Base-by-base conservation (phyloP, 768 basidiomycete genomes). In the Boletus rubescentipes region DNA sequence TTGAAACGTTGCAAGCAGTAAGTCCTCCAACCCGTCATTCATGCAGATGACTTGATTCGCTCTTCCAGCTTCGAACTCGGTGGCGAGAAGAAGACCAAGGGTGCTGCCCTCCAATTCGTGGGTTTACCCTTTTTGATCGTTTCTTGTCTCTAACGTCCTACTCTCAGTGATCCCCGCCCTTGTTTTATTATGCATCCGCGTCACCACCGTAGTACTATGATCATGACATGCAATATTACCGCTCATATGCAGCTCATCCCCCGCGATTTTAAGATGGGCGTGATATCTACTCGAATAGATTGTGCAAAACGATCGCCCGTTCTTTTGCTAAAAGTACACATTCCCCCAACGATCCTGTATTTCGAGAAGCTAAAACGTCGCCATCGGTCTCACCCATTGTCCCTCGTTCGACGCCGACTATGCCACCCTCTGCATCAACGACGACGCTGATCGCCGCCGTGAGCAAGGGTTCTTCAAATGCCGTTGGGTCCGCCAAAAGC, bases 1-100 rank as follows among this genome's bases (percentile, higher is more conserved):
- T 81, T 99, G 72, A 99, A 99, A 81, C 94, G 97, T 64, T 98
- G 94, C 95, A 99, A 99, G 77, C 96, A 99, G 92, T 93, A 68
- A 71, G 91, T 85, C 23, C 32, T 11, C 18, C 15, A 26, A 23
- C 38, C 12, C 36, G 0, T 9, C 29, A 9, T 29, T 18, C 26
- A n/a, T 26, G 20, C 18, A 1, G 21, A 35, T 14, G 6, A 15
- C 36, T 53, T 58, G 45, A 36, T 9, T 53, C 31, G 5, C 43
- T 8, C 46, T 48, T 44, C 20, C 62, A 93, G 92, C 82, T 98
- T 99, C 82, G 96, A 98, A 79, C 88, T 98, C 50, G 96, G 97
- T 75, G 97, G 97, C 72, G 97, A 99, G 85, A 99, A 98, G 86
- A 98, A 98, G 89, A 94, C 92, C 65, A 94, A 94, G 84, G 93